Percentiles rank a stretch among this genome's conserved stretches.
These are phyloP conservation scores for Alternaria gansuensis DNA, from an alignment of 2,329 filamentous ascomycete genomes.

Conservation along the genomic window DNA sequence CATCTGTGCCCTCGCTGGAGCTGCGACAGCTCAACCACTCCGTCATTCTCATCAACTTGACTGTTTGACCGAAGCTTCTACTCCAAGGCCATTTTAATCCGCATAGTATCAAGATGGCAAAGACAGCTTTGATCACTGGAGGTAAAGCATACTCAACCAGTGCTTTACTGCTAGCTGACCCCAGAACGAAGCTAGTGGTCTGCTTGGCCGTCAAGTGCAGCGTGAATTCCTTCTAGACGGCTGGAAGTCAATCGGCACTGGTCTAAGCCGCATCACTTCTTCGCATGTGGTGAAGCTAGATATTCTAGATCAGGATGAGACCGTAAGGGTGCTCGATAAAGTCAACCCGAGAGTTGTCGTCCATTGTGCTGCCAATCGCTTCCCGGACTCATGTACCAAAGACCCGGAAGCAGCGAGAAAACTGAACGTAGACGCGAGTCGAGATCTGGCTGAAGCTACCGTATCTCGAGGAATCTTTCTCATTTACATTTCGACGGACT, in stretches of 20 bases:
- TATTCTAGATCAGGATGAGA: constrained; percentile 57
- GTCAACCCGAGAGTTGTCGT: constrained; percentile 76
- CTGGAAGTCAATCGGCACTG: constrained; percentile 61
- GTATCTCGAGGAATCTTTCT: constrained; percentile 68
- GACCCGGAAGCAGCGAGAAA: constrained; percentile 77
- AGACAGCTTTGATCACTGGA: constrained; percentile 78
- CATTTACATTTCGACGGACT: constrained; percentile 84
- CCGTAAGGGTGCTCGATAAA: constrained; percentile 60
- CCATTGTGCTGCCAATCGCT: constrained; percentile 91
- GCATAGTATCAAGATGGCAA: constrained; percentile 39
- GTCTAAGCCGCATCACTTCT: constrained; percentile 76
- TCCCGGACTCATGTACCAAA: constrained; percentile 83
- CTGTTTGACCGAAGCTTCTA: neutral
- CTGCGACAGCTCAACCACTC: constrained; percentile 2
- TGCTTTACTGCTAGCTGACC: constrained; percentile 25
- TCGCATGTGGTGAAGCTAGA: constrained; percentile 67
- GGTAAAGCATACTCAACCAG: constrained; percentile 52
- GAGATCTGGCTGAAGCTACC: constrained; percentile 71
- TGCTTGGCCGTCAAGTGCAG: constrained; percentile 81
- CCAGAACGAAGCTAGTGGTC: constrained; percentile 67
- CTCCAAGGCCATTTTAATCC: no score
- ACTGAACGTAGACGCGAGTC: constrained; percentile 78
- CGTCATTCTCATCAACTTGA: neutral
- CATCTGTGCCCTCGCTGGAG: neutral
- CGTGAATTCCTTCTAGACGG: constrained; percentile 71